A percentile compares a stretch with the other conserved stretches of the same genome.
These are phyloP conservation scores for Backusella australiensis DNA, from an alignment of 192 early-diverging fungal species.

Conservation along the genomic window DNA sequence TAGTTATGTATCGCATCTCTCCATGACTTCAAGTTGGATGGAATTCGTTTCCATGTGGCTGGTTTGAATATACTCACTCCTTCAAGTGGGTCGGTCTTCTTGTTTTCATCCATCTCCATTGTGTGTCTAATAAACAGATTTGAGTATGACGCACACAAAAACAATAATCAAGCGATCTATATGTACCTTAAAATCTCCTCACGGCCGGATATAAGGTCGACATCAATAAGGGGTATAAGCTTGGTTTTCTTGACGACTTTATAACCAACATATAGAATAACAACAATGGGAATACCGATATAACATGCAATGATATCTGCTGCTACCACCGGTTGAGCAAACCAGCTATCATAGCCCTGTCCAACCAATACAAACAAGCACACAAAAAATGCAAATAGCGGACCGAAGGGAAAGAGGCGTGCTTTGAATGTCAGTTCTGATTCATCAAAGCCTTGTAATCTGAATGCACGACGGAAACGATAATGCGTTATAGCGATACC, in stretches of 20 bases:
- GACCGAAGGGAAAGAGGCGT: conserved; percentile 69
- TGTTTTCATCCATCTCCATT: conserved; percentile 24
- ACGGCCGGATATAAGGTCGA: conserved; percentile 55
- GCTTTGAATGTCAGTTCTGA: conserved; percentile 70
- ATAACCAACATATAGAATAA: conserved; percentile 61
- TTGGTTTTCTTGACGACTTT: conserved; percentile 64
- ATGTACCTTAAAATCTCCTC: conserved; percentile 28
- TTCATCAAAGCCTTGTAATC: conserved; percentile 64
- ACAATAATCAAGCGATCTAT: no score
- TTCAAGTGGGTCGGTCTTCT: conserved; percentile 28
- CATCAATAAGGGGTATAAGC: conserved; percentile 58
- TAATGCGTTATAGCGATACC: conserved; percentile 82
- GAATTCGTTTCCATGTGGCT: conserved; percentile 35
- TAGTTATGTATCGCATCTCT: conserved; percentile 34
- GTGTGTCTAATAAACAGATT: conserved; percentile 10
- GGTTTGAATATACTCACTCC: conserved; percentile 33
- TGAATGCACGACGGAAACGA: conserved; percentile 81
- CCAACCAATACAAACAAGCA: conserved; percentile 60
- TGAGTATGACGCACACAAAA: no score
- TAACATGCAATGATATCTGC: conserved; percentile 60
- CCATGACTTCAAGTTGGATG: conserved; percentile 28
- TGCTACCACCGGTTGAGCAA: conserved; percentile 43
- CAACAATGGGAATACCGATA: conserved; percentile 64
- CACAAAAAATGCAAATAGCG: conserved; percentile 61
- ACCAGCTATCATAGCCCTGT: conserved; percentile 58